Percentiles rank a stretch among this genome's conserved stretches.
Conservation (phyloP, 2,329 filamentous ascomycete genomes). For the Cytospora piceicola region DNA sequence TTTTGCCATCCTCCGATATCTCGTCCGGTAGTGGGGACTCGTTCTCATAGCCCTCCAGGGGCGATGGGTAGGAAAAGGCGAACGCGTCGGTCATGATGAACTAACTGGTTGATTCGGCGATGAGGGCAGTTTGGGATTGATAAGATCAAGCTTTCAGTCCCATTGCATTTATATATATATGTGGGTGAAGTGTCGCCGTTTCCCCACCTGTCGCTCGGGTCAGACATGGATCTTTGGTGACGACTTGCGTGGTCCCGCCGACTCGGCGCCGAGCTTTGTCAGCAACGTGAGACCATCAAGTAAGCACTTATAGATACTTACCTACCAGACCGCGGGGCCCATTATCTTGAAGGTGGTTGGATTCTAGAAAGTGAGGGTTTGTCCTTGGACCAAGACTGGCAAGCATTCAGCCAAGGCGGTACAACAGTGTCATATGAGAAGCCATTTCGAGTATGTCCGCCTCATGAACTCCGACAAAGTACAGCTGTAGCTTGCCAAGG, state of each 20-base stretch:
- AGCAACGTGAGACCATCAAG: slow-evolving; percentile 9
- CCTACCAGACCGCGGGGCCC: too few relatives aligned
- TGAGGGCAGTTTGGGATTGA: neutral
- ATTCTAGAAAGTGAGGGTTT: slow-evolving; percentile 41
- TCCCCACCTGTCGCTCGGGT: neutral
- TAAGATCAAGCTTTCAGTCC: neutral
- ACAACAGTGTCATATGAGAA: neutral
- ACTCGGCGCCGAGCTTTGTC: slow-evolving; percentile 16
- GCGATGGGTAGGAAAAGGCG: slow-evolving; percentile 56
- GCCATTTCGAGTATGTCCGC: slow-evolving; percentile 1
- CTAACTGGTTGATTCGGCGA: neutral
- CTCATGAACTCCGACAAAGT: neutral
- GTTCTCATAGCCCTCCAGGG: slow-evolving; percentile 60
- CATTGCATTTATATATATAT: neutral
- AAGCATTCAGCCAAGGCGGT: slow-evolving; percentile 1
- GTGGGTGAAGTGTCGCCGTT: neutral
- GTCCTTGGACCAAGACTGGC: neutral
- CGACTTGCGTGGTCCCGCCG: neutral
- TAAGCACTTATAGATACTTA: slow-evolving; percentile 2
- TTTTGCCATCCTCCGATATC: slow-evolving; percentile 74
- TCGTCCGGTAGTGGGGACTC: slow-evolving; percentile 62
- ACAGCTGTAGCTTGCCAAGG: neutral
- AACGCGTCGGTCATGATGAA: slow-evolving; percentile 49
- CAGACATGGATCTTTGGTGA: neutral
- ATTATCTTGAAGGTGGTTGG: too few relatives aligned